Evolutionary conservation across 148 eudicot species (phyloP).

Genomic region (Suaeda aralocaspica): DNA sequence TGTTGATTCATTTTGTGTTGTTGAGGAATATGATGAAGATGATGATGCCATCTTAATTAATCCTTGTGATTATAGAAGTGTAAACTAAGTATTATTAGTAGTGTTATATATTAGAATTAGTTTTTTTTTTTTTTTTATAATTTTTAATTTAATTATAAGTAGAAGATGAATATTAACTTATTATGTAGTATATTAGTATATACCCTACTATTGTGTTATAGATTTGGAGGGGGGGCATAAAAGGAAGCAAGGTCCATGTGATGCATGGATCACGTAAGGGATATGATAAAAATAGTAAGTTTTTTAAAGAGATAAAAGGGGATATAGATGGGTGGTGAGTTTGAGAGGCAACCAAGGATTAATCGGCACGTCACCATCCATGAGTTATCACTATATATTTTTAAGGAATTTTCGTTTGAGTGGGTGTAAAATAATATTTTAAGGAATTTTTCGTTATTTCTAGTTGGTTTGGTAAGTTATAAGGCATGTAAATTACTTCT

Average conservation of each 20-base stretch:
- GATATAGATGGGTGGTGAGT: background rate
- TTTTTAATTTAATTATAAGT: no score
- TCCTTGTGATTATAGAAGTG: no score
- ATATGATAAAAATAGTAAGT: background rate
- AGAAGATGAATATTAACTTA: no score
- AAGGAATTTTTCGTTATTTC: no score
- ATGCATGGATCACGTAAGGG: constrained; percentile 4
- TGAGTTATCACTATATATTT: background rate
- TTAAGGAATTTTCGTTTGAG: no score
- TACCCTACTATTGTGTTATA: background rate
- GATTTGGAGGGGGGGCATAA: constrained; percentile 1
- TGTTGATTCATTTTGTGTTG: constrained; percentile 4
- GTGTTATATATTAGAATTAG: no score
- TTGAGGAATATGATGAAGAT: background rate
- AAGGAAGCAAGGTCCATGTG: constrained; percentile 1
- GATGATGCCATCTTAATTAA: background rate
- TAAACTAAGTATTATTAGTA: no score
- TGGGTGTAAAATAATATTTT: no score
- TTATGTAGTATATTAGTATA: no score
- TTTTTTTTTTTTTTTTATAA: no score
- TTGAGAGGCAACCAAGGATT: constrained; percentile 8
- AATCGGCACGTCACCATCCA: background rate
- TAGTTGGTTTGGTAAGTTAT: no score
- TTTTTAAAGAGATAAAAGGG: background rate
- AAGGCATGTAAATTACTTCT: no score